Percentiles rank a stretch among this genome's conserved stretches.
Conservation (phyloP, 164 flowering plant genomes). For the Platanus orientalis region DNA sequence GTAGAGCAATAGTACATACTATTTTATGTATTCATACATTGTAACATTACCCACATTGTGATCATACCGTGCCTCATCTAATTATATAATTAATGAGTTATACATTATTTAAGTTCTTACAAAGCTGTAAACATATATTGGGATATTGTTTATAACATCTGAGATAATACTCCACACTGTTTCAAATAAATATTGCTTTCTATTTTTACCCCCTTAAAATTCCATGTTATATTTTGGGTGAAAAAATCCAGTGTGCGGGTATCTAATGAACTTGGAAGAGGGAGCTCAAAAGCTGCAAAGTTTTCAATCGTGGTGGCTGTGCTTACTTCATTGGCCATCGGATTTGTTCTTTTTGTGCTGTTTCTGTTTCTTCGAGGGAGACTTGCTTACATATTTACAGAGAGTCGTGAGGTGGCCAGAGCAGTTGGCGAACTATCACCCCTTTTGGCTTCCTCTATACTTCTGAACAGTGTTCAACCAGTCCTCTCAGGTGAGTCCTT, state of each 20-base stretch:
- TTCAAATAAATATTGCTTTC: too few relatives aligned
- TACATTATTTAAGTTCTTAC: too few relatives aligned
- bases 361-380: constrained; percentile 24
- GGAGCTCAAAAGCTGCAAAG: constrained; percentile 40
- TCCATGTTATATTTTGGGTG: too few relatives aligned
- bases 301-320: constrained; percentile 27
- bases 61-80: too few relatives aligned
- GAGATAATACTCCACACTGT: too few relatives aligned
- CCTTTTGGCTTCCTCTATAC: constrained; percentile 37
- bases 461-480: constrained; percentile 48
- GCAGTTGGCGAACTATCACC: constrained; percentile 35
- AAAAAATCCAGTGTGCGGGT: constrained; percentile 33
- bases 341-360: constrained; percentile 19
- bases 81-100: too few relatives aligned
- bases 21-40: too few relatives aligned
- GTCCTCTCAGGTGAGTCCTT: constrained; percentile 34
- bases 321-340: constrained; percentile 21
- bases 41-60: too few relatives aligned
- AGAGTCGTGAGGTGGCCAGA: constrained; percentile 18
- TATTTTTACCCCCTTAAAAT: too few relatives aligned
- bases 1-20: too few relatives aligned
- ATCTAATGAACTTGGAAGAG: constrained; percentile 50
- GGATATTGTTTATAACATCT: too few relatives aligned
- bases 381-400: constrained; percentile 38
- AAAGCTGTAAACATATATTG: too few relatives aligned